phyloP scores from a whole-genome alignment of 2,329 filamentous ascomycete genomes.

The Aaosphaeria pasadenensis region DNA sequence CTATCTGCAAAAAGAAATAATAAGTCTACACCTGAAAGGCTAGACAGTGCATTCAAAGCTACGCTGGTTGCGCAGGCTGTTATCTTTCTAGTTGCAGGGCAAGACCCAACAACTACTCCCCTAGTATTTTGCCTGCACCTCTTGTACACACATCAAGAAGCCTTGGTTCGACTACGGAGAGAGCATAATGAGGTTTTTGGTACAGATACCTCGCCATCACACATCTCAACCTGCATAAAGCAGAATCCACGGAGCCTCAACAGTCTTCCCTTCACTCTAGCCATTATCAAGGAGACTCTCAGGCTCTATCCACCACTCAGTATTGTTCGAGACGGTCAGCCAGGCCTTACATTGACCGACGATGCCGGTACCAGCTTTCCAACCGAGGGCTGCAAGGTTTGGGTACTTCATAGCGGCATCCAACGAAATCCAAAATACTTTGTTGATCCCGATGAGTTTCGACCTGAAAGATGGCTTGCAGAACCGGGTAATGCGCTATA shows the following conservation, averaged over 20 bases:
- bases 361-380: slow-evolving; percentile 8
- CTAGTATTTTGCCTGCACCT: slow-evolving; percentile 17
- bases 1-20: no score
- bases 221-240: slow-evolving; percentile 3
- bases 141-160: slow-evolving; percentile 10
- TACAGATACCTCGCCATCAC: background rate
- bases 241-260: slow-evolving; percentile 19
- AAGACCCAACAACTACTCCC: slow-evolving; percentile 19
- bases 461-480: slow-evolving; percentile 14
- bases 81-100: slow-evolving; percentile 21
- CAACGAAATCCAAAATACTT: slow-evolving; percentile 10
- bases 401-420: slow-evolving; percentile 1
- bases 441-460: slow-evolving; percentile 7
- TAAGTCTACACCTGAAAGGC: no score
- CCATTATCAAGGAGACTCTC: slow-evolving; percentile 28
- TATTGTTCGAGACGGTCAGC: slow-evolving; percentile 1
- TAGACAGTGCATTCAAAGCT: no score
- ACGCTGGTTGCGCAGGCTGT: slow-evolving; percentile 14
- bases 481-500: slow-evolving; percentile 3
- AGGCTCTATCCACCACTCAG: slow-evolving; percentile 21
- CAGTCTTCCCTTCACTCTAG: slow-evolving; percentile 19
- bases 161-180: slow-evolving; percentile 12
- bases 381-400: slow-evolving; percentile 4
- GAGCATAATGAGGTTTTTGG: slow-evolving; percentile 26
- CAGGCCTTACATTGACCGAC: slow-evolving; percentile 1